A percentile compares a stretch with the other conserved stretches of the same genome.
Evolutionary conservation across 192 early-diverging fungal genomes (phyloP).

Genomic region (Coemansia aciculifera): DNA sequence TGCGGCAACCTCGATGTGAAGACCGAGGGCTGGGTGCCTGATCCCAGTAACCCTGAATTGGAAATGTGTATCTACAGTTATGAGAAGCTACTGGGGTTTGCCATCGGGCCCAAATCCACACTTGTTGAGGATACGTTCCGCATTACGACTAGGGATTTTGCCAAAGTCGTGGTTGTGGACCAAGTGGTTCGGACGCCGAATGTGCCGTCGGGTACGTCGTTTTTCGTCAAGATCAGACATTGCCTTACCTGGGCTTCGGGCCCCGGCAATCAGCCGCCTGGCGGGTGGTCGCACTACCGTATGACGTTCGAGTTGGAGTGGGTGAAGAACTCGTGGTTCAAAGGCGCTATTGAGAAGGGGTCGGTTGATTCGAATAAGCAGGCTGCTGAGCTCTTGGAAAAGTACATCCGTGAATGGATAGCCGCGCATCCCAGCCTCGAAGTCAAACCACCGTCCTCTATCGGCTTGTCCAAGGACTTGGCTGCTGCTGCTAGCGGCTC

Average conservation of each 20-base stretch:
- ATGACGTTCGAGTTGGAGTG: constrained; percentile 57
- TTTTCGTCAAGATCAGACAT: constrained; percentile 53
- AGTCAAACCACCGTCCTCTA: constrained; percentile 27
- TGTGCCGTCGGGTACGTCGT: constrained; percentile 53
- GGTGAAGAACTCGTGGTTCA: constrained; percentile 56
- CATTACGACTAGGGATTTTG: constrained; percentile 36
- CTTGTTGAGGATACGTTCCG: constrained; percentile 43
- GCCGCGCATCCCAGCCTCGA: constrained; percentile 39
- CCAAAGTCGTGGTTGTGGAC: constrained; percentile 37
- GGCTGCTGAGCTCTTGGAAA: constrained; percentile 44
- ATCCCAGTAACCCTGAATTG: constrained; percentile 20
- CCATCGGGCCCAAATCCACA: constrained; percentile 56
- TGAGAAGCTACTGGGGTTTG: constrained; percentile 50
- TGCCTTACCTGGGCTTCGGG: constrained; percentile 51
- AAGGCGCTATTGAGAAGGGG: constrained; percentile 53
- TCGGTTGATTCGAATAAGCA: constrained; percentile 55
- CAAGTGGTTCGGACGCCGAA: constrained; percentile 50
- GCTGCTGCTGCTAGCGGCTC: background rate
- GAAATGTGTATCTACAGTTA: constrained; percentile 52
- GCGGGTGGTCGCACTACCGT: constrained; percentile 47
- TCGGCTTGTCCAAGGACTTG: background rate
- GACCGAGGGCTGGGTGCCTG: constrained; percentile 51
- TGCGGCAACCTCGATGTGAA: constrained; percentile 41
- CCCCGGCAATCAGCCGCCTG: constrained; percentile 32
- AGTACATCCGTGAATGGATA: constrained; percentile 50